Base-by-base conservation (phyloP, 208 protist genomes). In the Willaertia magna region DNA sequence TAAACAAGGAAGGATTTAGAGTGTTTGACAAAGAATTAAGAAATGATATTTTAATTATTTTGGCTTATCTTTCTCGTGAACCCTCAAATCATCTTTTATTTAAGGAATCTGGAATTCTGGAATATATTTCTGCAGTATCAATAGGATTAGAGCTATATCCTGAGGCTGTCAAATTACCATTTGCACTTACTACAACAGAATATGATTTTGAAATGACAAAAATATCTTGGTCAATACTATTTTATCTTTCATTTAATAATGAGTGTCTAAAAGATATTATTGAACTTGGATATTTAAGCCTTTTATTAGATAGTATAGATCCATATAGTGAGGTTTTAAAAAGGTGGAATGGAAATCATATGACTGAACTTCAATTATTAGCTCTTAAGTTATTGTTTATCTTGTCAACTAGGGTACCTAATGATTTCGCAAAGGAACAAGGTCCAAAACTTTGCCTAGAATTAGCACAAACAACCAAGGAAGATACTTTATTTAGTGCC, bases 11-110 rank as follows among this genome's bases (percentile, higher is more conserved):
- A 44, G 74, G 74, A 47, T 78, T 46, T 11, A 78, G 74, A 43
- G 30, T 14, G 11, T 22, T 44, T 20, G 74, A 78, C 42, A 78
- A 78, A 46, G 74, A 78, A 26, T 46, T 78, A 22, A 78, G 74
- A 78, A 78, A 78, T 46, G 74, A 78, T 78, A 47, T 78, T 42
- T 26, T 78, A 20, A 78, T 78, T 78, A 42, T 78, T 7, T 78
- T 46, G 22, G 42, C 74, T 39, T 78, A 39, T n/a, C 30, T 78
- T 26, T 26, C 74, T 1, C 30, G 42, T 26, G 40, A 78, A 46
- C 40, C 30, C 44, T 26, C 16, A 47, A 78, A 78, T 26, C 74
- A 78, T 44, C 20, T 1, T 7, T 7, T 78, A 6, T 43, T 78
- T 9, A 46, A 78, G 39, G 30, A 40, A 18, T 46, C 20, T 26